Evolutionary conservation across 331 rosid genomes (phyloP).

Genomic region (Rhamnella rubrinervis): DNA sequence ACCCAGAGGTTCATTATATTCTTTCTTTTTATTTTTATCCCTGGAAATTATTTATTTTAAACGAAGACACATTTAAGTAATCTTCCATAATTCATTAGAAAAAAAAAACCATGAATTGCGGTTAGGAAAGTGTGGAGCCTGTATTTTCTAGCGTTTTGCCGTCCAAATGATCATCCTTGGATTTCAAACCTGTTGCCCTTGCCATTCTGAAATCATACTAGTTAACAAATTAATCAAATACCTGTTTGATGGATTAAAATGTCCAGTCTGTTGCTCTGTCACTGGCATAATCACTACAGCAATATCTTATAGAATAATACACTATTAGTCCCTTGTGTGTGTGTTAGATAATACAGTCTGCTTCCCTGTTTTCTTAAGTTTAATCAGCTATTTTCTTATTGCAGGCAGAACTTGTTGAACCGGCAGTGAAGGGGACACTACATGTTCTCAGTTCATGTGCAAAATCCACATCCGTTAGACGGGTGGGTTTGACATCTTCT

Average conservation of each 20-base stretch:
- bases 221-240: no score
- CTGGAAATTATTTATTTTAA: neutral
- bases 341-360: constrained; percentile 11
- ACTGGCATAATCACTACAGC: no score
- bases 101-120: no score
- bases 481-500: constrained; percentile 67
- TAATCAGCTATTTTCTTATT: constrained; percentile 5
- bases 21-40: neutral
- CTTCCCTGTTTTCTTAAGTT: neutral
- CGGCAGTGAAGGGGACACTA: constrained; percentile 60
- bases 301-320: neutral
- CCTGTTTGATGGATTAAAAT: no score
- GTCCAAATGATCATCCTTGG: no score
- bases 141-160: no score
- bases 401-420: constrained; percentile 56
- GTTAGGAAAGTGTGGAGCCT: no score
- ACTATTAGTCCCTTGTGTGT: neutral
- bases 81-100: no score
- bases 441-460: constrained; percentile 51
- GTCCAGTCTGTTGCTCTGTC: no score
- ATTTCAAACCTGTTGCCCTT: no score
- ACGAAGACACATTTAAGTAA: no score
- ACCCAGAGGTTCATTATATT: constrained; percentile 51
- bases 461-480: constrained; percentile 39
- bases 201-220: no score